A percentile compares a stretch with the other conserved stretches of the same genome.
These are phyloP conservation scores for Sporothrix dimorphospora DNA, from an alignment of 2,329 filamentous ascomycete genomes.

Conservation along the genomic window DNA sequence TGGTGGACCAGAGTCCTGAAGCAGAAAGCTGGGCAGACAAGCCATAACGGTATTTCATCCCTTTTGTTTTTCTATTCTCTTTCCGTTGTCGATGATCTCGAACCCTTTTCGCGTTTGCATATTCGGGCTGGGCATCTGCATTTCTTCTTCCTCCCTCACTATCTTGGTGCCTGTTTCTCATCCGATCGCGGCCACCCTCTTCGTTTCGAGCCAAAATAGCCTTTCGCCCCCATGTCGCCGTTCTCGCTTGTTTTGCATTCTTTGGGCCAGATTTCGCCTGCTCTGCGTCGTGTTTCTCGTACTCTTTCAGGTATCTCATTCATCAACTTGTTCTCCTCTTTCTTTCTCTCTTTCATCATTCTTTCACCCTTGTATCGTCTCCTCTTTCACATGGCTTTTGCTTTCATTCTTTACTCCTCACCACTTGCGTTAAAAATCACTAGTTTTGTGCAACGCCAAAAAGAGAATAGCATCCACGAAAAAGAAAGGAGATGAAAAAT, in stretches of 20 bases:
- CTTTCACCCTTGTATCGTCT: neutral
- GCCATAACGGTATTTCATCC: neutral
- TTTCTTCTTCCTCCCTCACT: too few relatives aligned
- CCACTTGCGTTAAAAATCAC: neutral
- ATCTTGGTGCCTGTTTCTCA: neutral
- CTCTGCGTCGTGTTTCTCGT: neutral
- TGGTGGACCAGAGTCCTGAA: neutral
- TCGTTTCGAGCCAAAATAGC: constrained; percentile 7
- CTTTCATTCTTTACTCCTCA: neutral
- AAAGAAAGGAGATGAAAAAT: neutral
- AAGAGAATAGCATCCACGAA: neutral
- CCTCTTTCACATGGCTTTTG: neutral
- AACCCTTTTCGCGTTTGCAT: neutral
- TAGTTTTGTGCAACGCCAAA: constrained; percentile 3
- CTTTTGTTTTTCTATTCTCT: neutral
- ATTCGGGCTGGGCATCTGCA: too few relatives aligned
- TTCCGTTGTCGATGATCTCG: neutral
- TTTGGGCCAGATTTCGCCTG: neutral
- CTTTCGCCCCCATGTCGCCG: neutral
- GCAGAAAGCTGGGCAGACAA: neutral
- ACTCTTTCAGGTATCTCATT: neutral
- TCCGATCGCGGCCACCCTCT: neutral
- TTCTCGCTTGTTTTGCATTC: constrained; percentile 14
- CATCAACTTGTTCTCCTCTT: neutral
- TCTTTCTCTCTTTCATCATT: neutral